Evolutionary conservation across 1,284 basidiomycete species (phyloP).

Genomic region (Takashimella koratensis): DNA sequence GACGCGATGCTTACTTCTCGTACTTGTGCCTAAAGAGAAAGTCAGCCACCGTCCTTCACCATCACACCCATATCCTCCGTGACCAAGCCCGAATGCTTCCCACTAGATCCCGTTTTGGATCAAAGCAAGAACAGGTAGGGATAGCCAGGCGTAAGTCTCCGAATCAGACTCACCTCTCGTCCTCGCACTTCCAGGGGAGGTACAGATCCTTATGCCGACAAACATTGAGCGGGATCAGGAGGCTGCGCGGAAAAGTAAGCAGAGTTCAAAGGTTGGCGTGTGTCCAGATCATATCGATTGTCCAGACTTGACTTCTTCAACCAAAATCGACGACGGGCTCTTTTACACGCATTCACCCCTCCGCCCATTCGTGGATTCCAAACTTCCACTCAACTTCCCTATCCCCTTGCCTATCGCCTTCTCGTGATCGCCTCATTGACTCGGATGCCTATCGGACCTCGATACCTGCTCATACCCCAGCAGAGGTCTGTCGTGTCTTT

Average conservation of each 20-base stretch:
- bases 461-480: too few relatives aligned
- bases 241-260: conserved; percentile 51
- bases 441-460: too few relatives aligned
- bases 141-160: too few relatives aligned
- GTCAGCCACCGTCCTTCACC: too few relatives aligned
- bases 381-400: background rate
- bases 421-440: background rate
- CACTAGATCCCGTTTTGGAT: too few relatives aligned
- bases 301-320: background rate
- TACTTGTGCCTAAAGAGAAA: conserved; percentile 55
- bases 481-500: too few relatives aligned
- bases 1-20: conserved; percentile 60
- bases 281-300: background rate
- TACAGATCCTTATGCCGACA: conserved; percentile 70
- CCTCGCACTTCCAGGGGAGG: conserved; percentile 76
- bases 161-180: conserved; percentile 60
- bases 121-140: too few relatives aligned
- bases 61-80: too few relatives aligned
- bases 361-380: background rate
- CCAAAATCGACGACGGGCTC: too few relatives aligned
- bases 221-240: conserved; percentile 78
- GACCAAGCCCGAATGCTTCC: too few relatives aligned
- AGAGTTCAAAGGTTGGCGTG: background rate
- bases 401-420: background rate
- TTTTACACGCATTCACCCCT: conserved; percentile 4